Evolutionary conservation across 2,329 filamentous ascomycete species (phyloP), one percentile per base, ranked within the genome.

Genomic region (Aspergillus pseudotamarii): DNA sequence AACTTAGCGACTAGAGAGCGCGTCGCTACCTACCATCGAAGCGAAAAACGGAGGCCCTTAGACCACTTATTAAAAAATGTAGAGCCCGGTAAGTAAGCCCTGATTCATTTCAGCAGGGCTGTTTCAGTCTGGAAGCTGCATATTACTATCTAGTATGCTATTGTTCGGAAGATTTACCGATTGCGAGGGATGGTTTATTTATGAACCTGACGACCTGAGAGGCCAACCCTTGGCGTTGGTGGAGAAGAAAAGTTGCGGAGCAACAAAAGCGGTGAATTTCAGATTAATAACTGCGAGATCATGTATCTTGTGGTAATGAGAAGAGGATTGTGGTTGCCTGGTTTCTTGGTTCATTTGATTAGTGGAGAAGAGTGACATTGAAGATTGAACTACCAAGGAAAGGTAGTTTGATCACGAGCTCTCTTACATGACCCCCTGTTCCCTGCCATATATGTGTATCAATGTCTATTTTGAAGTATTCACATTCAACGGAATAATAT

Each of bases 211-310:
- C 57, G 30, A 46, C 32, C 32, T 19, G 26, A 34, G 43, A 46
- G 54, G 26, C 26, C 16, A 9, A 43, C 36, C 50, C 45, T 46
- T 34, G 43, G 30, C 50, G 54, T 28, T 46, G 34, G 60, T 43
- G 55, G 46, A 56, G 60, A 23, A 32, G 19, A 53, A 5, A 50
- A 38, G 59, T 64, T 62, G 60, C 59, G 41, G 46, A 50, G 59
- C 60, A 62, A 63, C 63, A 38, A 46, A 57, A 54, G 60, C 60
- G 57, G 63, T 60, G 57, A 58, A 23, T 30, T 16, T 51, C 48
- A 59, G 32, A 53, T 21, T 30, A n/a, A 51, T 21, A 50, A 26
- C 45, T 48, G 45, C 23, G 5, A 48, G 14, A 48, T 4, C 23
- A 41, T 38, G 11, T 38, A 26, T 28, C 21, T 23, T 14, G 45